Evolutionary conservation across 2,329 filamentous ascomycete species (phyloP), one percentile per base, ranked within the genome.

Genomic region (Calonectria leucothoes): DNA sequence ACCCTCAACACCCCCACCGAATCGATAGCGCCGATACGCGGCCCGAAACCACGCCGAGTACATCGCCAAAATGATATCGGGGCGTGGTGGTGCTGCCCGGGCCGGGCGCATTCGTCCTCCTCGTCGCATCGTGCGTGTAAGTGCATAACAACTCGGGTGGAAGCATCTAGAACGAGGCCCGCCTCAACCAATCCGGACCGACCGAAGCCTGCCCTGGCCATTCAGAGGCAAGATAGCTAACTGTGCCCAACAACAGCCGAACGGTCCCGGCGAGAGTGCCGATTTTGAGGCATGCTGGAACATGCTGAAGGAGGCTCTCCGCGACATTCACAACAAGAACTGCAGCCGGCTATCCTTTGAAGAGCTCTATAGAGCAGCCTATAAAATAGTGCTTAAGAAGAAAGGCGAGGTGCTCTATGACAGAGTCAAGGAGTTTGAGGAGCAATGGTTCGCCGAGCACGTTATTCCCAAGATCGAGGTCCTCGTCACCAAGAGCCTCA

Each of bases 311-410:
- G 90, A 92, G 61, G 95, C 96, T 5, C 91, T 99, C 66, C 89
- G 88, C 70, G 94, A 98, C 82, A 98, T 99, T 65, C 96, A 98
- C 86, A 94, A 92, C 71, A 96, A 97, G 83, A 97, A 98, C 83
- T 95, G 95, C 73, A 97, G 95, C 12, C 89, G 90, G 20, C 91
- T 99, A 3, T 98, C 96, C 1, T 99, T 98, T 86, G 97, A 99
- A 84, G 94, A 98, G 81, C 91, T 99, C 0, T 99, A 99, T 85
- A 94, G 97, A 71, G 94, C 94, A 69, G 94, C 95, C 6, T 99
- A 99, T 86, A 96, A 97, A 83, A 94, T 98, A 25, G 96, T 98
- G 1, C 87, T 98, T 42, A 94, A 94, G 84, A 97, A 96, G 86
- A 93, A 95, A 78, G 96, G 96, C 31, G 91, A 94, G 39, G 88